phyloP scores from a whole-genome alignment of 2,329 filamentous ascomycete species.

The Claviceps spartinae region DNA sequence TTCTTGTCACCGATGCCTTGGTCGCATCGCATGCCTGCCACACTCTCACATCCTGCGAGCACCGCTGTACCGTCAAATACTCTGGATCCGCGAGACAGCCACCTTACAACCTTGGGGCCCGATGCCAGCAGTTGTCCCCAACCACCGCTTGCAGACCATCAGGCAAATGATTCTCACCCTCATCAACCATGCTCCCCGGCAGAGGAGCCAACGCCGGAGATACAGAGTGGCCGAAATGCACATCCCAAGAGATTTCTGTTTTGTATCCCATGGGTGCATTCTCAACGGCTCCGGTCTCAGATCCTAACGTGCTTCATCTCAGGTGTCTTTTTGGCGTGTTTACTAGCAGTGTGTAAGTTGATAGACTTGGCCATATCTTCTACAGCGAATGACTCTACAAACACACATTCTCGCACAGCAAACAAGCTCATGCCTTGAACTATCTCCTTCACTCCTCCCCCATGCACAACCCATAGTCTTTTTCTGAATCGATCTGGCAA shows the following conservation, averaged over 20 bases:
- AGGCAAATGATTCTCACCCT: background rate
- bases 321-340: constrained; percentile 43
- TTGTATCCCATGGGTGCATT: constrained; percentile 43
- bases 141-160: background rate
- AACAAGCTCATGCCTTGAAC: background rate
- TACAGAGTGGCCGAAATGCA: background rate
- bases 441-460: background rate
- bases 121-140: background rate
- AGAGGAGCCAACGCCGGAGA: background rate
- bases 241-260: constrained; percentile 30
- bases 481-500: background rate
- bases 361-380: background rate
- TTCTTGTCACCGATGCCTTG: constrained; percentile 4
- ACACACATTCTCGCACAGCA: background rate
- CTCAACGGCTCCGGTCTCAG: constrained; percentile 37
- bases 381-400: background rate
- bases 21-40: background rate
- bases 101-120: background rate
- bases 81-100: background rate
- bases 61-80: background rate
- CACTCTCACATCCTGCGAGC: background rate
- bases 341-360: constrained; percentile 53
- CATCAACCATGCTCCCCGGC: background rate
- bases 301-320: constrained; percentile 51
- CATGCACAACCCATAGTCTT: background rate